Percentiles rank a stretch among this genome's conserved stretches.
Evolutionary conservation across 2,329 filamentous ascomycete genomes (phyloP).

Genomic region (Aschersonia sp.): DNA sequence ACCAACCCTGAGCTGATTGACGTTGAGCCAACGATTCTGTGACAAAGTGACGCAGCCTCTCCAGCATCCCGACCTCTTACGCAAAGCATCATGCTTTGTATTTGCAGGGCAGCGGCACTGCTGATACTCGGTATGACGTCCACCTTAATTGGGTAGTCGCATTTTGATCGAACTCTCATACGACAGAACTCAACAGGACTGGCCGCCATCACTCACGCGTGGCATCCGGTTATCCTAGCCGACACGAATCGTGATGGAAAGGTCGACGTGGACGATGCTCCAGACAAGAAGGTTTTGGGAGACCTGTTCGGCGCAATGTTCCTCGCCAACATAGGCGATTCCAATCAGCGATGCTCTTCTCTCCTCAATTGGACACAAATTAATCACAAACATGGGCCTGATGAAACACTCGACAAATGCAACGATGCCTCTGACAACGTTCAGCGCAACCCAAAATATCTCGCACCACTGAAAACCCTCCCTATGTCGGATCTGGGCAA

Average conservation of each 20-base stretch:
- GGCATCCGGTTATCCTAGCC: constrained; percentile 8
- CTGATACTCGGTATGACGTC: neutral
- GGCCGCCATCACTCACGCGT: neutral
- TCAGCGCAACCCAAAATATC: constrained; percentile 13
- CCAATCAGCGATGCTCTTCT: constrained; percentile 14
- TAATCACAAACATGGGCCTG: constrained; percentile 2
- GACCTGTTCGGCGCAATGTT: constrained; percentile 15
- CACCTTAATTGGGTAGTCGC: neutral
- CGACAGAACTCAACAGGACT: neutral
- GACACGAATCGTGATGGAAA: constrained; percentile 20
- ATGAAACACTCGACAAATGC: constrained; percentile 15
- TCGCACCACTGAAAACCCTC: constrained; percentile 17
- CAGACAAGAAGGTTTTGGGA: constrained; percentile 14
- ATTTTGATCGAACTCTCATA: too few species aligned
- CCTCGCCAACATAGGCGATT: constrained; percentile 20
- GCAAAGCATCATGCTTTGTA: neutral
- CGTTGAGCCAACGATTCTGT: too few species aligned
- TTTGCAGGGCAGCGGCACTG: neutral
- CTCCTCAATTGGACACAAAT: neutral
- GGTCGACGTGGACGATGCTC: constrained; percentile 10
- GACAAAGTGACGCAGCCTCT: too few species aligned
- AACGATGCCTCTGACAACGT: constrained; percentile 21
- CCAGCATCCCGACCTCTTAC: neutral
- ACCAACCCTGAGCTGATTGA: too few species aligned
- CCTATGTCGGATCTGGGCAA: constrained; percentile 10